phyloP scores from a whole-genome alignment of 352 stramenopile genomes.

The Phytophthora cajani region DNA sequence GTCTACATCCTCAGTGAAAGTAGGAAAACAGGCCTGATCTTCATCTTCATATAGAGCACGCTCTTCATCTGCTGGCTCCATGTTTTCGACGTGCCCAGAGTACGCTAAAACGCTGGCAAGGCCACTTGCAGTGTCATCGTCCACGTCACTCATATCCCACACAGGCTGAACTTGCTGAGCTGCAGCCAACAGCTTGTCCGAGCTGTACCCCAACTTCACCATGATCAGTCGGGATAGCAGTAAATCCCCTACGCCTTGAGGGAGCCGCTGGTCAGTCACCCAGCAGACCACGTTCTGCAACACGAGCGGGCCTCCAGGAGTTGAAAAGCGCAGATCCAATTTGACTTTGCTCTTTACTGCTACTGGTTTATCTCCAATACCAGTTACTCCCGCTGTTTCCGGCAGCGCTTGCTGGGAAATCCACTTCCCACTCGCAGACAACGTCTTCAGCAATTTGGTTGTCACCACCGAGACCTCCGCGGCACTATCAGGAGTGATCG shows the following conservation, averaged over 20 bases:
- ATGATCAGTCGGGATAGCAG: constrained; percentile 11
- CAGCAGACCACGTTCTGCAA: no score
- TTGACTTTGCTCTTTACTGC: no score
- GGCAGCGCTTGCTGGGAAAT: no score
- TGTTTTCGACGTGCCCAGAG: not conserved
- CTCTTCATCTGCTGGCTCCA: constrained; percentile 10
- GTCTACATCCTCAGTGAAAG: not conserved
- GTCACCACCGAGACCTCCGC: not conserved
- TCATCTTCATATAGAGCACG: constrained; percentile 5
- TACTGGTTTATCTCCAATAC: no score
- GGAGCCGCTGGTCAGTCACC: no score
- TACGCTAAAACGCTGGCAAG: constrained; percentile 7
- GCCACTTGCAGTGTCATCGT: not conserved
- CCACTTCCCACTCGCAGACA: no score
- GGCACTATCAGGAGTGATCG: not conserved
- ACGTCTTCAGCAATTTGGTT: no score
- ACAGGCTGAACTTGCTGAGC: constrained; percentile 10
- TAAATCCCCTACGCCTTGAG: constrained; percentile 7
- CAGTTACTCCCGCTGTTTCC: no score
- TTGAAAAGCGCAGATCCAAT: no score
- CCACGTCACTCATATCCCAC: constrained; percentile 22
- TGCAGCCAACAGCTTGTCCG: constrained; percentile 4
- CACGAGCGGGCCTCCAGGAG: no score
- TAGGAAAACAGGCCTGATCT: constrained; percentile 13
- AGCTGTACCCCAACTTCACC: not conserved